Evolutionary conservation across 495 filamentous ascomycete species (phyloP), one percentile per base, ranked within the genome.

Genomic region (Pyrenula massariospora): DNA sequence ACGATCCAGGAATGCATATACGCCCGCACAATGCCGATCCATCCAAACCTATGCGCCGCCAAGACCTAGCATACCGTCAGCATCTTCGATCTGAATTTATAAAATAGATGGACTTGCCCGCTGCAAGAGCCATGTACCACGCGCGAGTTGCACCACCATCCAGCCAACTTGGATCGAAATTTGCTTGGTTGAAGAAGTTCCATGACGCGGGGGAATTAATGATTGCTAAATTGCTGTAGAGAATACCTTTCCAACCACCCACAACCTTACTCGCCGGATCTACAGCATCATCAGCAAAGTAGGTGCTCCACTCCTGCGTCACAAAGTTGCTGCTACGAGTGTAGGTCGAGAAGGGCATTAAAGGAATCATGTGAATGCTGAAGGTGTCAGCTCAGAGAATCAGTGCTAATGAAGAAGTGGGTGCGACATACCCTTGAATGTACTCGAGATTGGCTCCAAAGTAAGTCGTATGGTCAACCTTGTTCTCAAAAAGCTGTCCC

Each of bases 301-400:
- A 89, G 12, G 76, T 77, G 24, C 84, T 72, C 93, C 94, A 98
- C 69, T 98, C 93, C 68, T 96, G 78, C 20, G 66, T 65, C 2
- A 94, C 89, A 60, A 96, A 96, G 0, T 70, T 69, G n/a, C 65
- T 62, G 1, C 75, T 75, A 19, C 94, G 83, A 2, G 83, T 84
- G 55, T 86, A 81, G 19, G 84, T 71, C 0, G 83, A 84, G 56
- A 75, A 76, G 1, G 93, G 88, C 31, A 87, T 77, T 52, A 96
- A 75, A 0, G 94, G 93, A 42, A 98, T 71, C 93, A 98, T 98
- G 73, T 98, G 93, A 57, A 98, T 97, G 54, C 87, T 75, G 25
- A 24, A 22, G 23, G 19, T 24, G 2, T 10, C 50, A 31, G 59
- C 66, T 24, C 63, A 57, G 48, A 31, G 12, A 3, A 3, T 12